Base-by-base conservation (phyloP, 2,329 filamentous ascomycete species). In the Hypoxylon sp. region DNA sequence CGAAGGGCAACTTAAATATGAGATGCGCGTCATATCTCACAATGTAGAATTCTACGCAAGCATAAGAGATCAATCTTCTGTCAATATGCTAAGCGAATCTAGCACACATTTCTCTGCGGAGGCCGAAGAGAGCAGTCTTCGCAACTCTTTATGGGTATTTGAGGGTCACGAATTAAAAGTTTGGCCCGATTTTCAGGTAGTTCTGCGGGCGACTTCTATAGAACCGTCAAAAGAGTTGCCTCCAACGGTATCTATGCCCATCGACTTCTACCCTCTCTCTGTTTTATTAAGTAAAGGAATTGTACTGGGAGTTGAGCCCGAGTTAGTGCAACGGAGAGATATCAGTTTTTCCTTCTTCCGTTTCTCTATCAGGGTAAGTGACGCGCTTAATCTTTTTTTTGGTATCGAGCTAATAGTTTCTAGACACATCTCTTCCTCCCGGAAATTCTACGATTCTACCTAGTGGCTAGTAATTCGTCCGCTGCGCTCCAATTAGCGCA, bases 191-290 rank as follows among this genome's bases (percentile, higher is more conserved):
- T 84, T 96, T 29, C 86, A 91, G 60, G 90, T 94, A 53, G 85
- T 97, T 20, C 75, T 97, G 29, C 81, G 86, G 25, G 87, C 88
- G 13, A 84, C 86, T 16, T 83, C 86, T 5, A 75, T 78, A 26
- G 87, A 90, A 55, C 72, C 82, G 16, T 78, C 80, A 8, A 82
- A 85, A 55, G 90, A 95, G 42, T 71, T 95, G 3, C 88, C 90
- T 2, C 78, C 82, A 6, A 83, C 90, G 2, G 86, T 96, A 7
- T 83, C 87, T 16, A 84, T 97, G 46, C 82, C 88, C 0, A 78
- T 96, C n/a, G 94, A 99, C 70, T 99, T 97, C 70, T 97, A 97
- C 65, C 94, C 94, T 0, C 75, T 97, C 9, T 96, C 92, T 1
- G 83, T 93, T 2, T 75, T 97, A 3, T 75, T 96, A n/a, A 87